These are phyloP conservation scores for Dioszegia crocea DNA, from an alignment of 768 basidiomycete species.

Conservation along the genomic window DNA sequence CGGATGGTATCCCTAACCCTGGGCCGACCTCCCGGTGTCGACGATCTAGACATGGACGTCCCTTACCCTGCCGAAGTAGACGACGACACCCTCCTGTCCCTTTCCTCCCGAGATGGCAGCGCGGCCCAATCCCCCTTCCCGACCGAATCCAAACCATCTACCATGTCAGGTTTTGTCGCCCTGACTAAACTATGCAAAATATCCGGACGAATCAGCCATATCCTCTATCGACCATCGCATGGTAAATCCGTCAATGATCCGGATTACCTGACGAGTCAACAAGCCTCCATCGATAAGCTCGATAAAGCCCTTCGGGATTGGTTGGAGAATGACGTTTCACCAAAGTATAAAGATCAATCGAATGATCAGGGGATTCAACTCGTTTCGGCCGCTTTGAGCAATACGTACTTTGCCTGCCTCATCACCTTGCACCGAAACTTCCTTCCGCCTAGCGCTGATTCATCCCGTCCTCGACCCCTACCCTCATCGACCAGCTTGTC, in stretches of 20 bases:
- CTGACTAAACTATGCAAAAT: slow-evolving; percentile 77
- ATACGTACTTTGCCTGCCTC: slow-evolving; percentile 39
- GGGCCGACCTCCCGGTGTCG: slow-evolving; percentile 80
- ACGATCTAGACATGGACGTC: slow-evolving; percentile 85
- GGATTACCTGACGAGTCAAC: slow-evolving; percentile 70
- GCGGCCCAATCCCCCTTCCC: neutral
- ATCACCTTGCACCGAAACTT: slow-evolving; percentile 45
- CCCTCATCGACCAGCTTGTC: slow-evolving; percentile 37
- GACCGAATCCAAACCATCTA: slow-evolving; percentile 51
- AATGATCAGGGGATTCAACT: slow-evolving; percentile 30
- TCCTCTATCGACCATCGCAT: slow-evolving; percentile 35
- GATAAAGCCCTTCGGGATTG: slow-evolving; percentile 74
- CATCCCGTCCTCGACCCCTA: slow-evolving; percentile 32
- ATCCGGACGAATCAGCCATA: slow-evolving; percentile 57
- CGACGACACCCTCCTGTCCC: slow-evolving; percentile 68
- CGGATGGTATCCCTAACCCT: slow-evolving; percentile 81
- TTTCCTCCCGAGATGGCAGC: slow-evolving; percentile 21
- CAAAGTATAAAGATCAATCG: slow-evolving; percentile 41
- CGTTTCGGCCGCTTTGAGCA: slow-evolving; percentile 34
- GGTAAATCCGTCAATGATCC: slow-evolving; percentile 62
- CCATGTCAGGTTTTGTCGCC: slow-evolving; percentile 78
- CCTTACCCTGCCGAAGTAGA: slow-evolving; percentile 79
- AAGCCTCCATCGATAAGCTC: slow-evolving; percentile 69
- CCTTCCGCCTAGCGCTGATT: slow-evolving; percentile 36
- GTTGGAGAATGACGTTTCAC: slow-evolving; percentile 61